Base-by-base conservation (phyloP, 169 alveolate species). In the Plasmodium yoelii region DNA sequence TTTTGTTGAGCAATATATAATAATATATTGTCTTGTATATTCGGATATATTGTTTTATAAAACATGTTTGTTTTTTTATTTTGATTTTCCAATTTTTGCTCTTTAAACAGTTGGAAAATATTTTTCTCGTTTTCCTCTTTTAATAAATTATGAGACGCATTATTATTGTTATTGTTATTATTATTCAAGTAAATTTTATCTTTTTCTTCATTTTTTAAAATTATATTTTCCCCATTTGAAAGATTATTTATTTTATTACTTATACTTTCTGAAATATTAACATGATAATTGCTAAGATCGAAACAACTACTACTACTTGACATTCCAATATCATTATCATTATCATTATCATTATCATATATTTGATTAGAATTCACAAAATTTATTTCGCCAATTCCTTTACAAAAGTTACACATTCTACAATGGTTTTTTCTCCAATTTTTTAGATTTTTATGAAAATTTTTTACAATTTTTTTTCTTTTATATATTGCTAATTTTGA, bases 401-500 rank as follows among this genome's bases (percentile, higher is more conserved):
- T 92, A 60, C 94, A 92, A 47, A 75, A 92, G 34, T 71, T 60
- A 47, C 94, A 92, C 26, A 61, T 56, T 53, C 94, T 56, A 10
- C 92, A 84, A 56, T 92, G 94, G 46, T 87, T 70, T 53, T 82
- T 87, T 15, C 94, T 67, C 94, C 94, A 92, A 51, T 71, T 53
- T 60, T 92, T 92, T 47, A 92, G 22, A 49, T 82, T 90, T 18
- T 60, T 92, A 12, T 65, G 89, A 44, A 88, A 86, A 64, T 65
- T 60, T 9, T 74, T 87, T 19, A 87, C 34, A 15, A 88, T 92
- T 73, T 92, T 87, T 53, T 53, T 70, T 73, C 93, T 74, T 60
- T 92, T 82, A 28, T 77, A 84, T 92, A 92, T 92, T 10, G 94
- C 94, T 46, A 92, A 69, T 57, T 88, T 92, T 1, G 94, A 87